Evolutionary conservation across 345 rosid species (phyloP), one percentile per base, ranked within the genome.

Genomic region (Salix udensis): DNA sequence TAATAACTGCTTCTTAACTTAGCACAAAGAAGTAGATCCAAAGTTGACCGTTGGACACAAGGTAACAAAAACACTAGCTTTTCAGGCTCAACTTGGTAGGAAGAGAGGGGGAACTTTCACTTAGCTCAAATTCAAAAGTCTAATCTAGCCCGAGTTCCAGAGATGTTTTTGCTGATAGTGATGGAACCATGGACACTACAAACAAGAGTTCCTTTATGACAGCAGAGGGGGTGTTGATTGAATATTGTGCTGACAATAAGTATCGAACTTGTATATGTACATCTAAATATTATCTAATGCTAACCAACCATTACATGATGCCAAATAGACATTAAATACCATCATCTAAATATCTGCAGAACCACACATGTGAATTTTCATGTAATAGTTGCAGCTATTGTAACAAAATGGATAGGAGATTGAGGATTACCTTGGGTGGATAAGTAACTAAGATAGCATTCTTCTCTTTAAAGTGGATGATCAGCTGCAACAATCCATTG

Each of bases 391-490:
- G 26, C 24, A 72, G 60, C 70, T 65, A 46, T 18, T 14, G 53
- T 15, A 31, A 60, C 37, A 55, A 64, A 79, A 71, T 2, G 67
- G 18, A 81, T 16, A 55, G 44, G 64, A 46, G 1, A 26, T 26
- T 58, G 52, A 26, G 79, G 80, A 88, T 86, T 73, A 89, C 99
- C 86, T 83, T 87, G 40, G 86, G 99, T 74, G 99, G 97, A 85
- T 94, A 92, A 31, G 99, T 94, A 79, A 91, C 94, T 76, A 96
- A 79, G 52, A 96, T 91, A 0, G 98, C 97, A 28, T 94, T 87
- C 91, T 94, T 96, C 84, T 96, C 99, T 88, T 94, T 96, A 14
- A 88, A 81, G 81, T 88, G 86, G 74, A 88, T 78, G 82, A 96
- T 85, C 87, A 96, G 90, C 92, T 94, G 99, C 89, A 96, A 78